Conservation (phyloP, 208 protist genomes). For the Crithidia thermophila region DNA sequence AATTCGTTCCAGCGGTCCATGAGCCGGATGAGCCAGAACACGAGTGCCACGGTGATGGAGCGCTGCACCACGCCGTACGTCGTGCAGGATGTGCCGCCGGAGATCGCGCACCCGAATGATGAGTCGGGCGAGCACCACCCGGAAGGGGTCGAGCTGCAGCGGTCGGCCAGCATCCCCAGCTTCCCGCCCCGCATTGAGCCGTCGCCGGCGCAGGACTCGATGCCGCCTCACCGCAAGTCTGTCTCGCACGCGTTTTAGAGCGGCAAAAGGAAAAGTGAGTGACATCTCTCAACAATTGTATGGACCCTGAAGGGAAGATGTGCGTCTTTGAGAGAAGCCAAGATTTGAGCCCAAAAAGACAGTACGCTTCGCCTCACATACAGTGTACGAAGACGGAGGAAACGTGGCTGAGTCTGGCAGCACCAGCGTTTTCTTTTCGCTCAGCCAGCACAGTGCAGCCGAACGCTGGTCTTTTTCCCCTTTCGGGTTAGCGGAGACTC, state of each 20-base stretch:
- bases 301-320: no score
- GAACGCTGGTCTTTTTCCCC: no score
- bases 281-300: no score
- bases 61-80: conserved; percentile 47
- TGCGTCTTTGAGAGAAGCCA: no score
- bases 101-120: conserved; percentile 60
- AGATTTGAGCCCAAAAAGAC: no score
- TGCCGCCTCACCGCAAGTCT: conserved; percentile 78
- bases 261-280: neutral
- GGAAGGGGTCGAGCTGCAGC: conserved; percentile 69
- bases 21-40: conserved; percentile 32
- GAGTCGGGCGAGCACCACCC: conserved; percentile 55
- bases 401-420: no score
- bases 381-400: no score
- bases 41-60: conserved; percentile 18
- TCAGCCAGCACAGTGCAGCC: no score
- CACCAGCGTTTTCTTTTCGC: no score
- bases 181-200: conserved; percentile 73
- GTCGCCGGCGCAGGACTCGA: conserved; percentile 66
- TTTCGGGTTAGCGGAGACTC: no score
- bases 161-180: conserved; percentile 56
- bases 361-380: no score
- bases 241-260: conserved; percentile 43
- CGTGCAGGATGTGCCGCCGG: conserved; percentile 46
- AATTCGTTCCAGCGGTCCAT: conserved; percentile 38